Base-by-base conservation (phyloP, 1,284 basidiomycete genomes). In the Trichosporon sp. region DNA sequence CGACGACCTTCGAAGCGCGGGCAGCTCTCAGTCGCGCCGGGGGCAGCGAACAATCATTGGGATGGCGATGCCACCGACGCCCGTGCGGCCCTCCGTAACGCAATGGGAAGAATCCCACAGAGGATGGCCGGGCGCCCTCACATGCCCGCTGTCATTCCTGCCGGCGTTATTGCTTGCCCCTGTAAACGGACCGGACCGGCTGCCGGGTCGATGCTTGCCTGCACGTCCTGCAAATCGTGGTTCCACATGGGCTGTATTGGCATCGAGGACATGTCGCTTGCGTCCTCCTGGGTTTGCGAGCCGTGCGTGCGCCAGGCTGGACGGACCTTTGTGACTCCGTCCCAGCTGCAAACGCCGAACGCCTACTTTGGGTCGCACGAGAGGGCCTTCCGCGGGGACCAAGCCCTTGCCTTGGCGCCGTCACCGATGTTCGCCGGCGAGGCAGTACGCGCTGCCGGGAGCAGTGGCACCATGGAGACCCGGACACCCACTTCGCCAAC, bases 341-440 rank as follows among this genome's bases (percentile, higher is more conserved):
- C 65, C 6, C 58, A 62, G 9, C 60, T n/a, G 70, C 72, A 54
- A 4, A 54, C 49, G 49, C 49, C 49, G 4, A 44, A 44, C 37
- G 49, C 49, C 14, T 54, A 29, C 27, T 29, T 54, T 8, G 49
- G 49, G 3, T 54, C 49, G 16, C 49, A 54, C 27, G 49, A 54
- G 49, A 29, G 49, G 4, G 77, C 75, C 1, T 75, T 77, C 69
- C 73, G 74, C 31, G 73, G 73, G 33, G 69, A 77, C 61, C 46
- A 71, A 59, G 69, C 71, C n/a, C 69, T 79, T 32, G 77, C 77
- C 3, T 69, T 79, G 2, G 76, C 76, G 2, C 77, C 77, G 16
- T 78, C 76, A 16, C 77, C 77, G 1, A 74, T 77, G 71, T 77
- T 78, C 63, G 67, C 66, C 7, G 66, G 62, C 40, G 62, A 70